phyloP scores from a whole-genome alignment of 257 asterid species.

The Buddleja alternifolia region DNA sequence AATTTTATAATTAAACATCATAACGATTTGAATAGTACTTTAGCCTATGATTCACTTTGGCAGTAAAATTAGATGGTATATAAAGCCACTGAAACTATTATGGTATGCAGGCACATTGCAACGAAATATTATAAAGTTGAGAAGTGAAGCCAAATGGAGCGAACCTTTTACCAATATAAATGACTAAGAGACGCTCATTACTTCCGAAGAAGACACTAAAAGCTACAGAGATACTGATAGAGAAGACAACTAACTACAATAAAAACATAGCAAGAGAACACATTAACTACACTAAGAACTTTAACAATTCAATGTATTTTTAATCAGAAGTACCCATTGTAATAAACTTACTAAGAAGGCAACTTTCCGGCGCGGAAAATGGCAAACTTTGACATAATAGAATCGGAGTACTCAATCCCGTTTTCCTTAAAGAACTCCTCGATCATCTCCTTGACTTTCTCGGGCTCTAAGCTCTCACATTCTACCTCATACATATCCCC shows the following conservation, averaged over 20 bases:
- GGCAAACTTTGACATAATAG: slow-evolving; percentile 78
- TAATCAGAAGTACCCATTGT: not conserved
- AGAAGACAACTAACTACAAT: slow-evolving; percentile 2
- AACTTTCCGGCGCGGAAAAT: slow-evolving; percentile 78
- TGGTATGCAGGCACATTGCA: not conserved
- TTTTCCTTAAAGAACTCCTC: slow-evolving; percentile 71
- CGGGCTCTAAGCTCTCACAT: slow-evolving; percentile 91
- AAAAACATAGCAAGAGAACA: slow-evolving; percentile 1
- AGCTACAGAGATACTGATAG: not conserved
- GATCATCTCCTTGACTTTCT: slow-evolving; percentile 69
- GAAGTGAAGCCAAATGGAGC: not conserved
- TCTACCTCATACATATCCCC: slow-evolving; percentile 90
- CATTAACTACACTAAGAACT: not conserved
- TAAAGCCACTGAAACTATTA: not conserved
- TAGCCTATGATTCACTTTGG: not conserved
- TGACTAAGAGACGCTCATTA: not conserved
- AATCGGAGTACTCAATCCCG: slow-evolving; percentile 66
- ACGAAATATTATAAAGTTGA: slow-evolving; percentile 7
- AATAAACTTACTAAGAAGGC: slow-evolving; percentile 58
- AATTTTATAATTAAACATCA: not conserved
- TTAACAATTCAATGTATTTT: not conserved
- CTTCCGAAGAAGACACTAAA: slow-evolving; percentile 11
- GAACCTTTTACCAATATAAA: not conserved
- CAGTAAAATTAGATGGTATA: not conserved
- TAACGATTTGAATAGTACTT: not conserved